These are phyloP conservation scores for Paratinospora sagittata DNA, from an alignment of 164 flowering plant species.

Conservation along the genomic window DNA sequence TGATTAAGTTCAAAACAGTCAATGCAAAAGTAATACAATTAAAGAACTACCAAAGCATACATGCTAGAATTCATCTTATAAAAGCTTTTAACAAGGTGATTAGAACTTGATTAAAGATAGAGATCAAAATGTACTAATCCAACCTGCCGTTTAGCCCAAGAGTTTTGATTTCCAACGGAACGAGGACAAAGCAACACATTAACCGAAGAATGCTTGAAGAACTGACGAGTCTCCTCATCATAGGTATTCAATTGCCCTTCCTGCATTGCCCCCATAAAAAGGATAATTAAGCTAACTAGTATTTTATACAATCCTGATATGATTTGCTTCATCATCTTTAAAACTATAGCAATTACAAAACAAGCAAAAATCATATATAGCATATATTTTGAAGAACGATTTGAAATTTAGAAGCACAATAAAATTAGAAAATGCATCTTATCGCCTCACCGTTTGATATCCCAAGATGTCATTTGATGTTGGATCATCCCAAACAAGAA, in stretches of 20 bases:
- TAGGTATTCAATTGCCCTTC: slow-evolving; percentile 91
- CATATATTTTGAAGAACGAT: neutral
- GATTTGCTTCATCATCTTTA: neutral
- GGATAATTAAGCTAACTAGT: neutral
- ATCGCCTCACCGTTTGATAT: slow-evolving; percentile 50
- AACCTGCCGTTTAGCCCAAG: slow-evolving; percentile 82
- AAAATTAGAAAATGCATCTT: neutral
- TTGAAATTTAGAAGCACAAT: neutral
- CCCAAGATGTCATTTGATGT: slow-evolving; percentile 83
- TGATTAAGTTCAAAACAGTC: slow-evolving; percentile 18
- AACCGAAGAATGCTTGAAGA: slow-evolving; percentile 91
- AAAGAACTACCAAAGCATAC: neutral
- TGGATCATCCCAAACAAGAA: slow-evolving; percentile 98
- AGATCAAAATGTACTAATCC: neutral
- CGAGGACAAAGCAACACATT: slow-evolving; percentile 90
- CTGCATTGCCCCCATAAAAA: slow-evolving; percentile 26
- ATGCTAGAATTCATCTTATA: neutral
- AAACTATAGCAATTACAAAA: neutral
- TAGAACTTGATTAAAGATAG: neutral
- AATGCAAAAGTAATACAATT: neutral
- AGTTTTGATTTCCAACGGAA: slow-evolving; percentile 75
- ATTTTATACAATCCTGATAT: neutral
- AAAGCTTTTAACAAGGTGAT: neutral
- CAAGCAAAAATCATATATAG: neutral
- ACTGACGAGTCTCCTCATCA: slow-evolving; percentile 93